A percentile compares a stretch with the other conserved stretches of the same genome.
These are phyloP conservation scores for Plasmodium inui DNA, from an alignment of 169 alveolate species.

Conservation along the genomic window DNA sequence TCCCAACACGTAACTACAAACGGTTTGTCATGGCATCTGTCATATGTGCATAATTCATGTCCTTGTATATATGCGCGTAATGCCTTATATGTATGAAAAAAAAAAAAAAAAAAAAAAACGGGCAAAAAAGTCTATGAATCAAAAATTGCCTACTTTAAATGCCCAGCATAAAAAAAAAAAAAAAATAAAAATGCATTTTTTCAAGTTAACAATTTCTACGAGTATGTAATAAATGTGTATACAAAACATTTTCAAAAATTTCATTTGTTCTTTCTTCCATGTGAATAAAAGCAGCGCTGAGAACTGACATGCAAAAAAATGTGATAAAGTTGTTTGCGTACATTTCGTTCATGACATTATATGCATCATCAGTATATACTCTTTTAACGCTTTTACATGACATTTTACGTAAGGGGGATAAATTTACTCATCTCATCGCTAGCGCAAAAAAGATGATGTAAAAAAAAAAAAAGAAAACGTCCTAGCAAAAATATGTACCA, in stretches of 20 bases:
- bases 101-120: slow-evolving; percentile 1
- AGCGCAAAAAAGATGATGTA: not conserved
- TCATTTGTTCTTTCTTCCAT: not conserved
- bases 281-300: not conserved
- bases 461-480: not conserved
- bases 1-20: not conserved
- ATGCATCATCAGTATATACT: not conserved
- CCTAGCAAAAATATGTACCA: not conserved
- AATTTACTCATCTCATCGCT: not conserved
- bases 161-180: not conserved
- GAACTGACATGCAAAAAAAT: not conserved
- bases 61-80: not conserved
- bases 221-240: not conserved
- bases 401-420: not conserved
- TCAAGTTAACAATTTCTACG: not conserved
- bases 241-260: not conserved
- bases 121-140: not conserved
- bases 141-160: not conserved
- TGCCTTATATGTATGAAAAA: not conserved
- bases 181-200: not conserved
- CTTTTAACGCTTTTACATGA: not conserved
- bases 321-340: not conserved
- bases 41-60: not conserved
- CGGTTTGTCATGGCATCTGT: not conserved
- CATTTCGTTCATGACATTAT: not conserved